These are phyloP conservation scores for Phytophthora melonis DNA, from an alignment of 352 stramenopile species.

Conservation along the genomic window DNA sequence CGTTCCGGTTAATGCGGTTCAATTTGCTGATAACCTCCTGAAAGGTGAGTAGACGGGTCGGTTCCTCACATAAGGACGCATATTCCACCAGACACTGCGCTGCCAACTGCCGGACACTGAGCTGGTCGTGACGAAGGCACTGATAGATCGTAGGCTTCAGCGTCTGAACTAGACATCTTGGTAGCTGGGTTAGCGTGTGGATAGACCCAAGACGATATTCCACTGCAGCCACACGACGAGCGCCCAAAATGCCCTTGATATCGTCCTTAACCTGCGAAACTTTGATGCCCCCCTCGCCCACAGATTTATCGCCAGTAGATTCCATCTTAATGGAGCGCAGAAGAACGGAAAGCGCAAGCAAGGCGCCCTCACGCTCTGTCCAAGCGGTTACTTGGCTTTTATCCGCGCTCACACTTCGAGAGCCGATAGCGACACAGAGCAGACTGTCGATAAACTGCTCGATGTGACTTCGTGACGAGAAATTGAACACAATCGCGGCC, in stretches of 20 bases:
- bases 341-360: conserved; percentile 49
- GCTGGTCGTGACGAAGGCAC: conserved; percentile 63
- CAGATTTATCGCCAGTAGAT: background rate
- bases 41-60: conserved; percentile 63
- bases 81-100: conserved; percentile 59
- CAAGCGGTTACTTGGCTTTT: conserved; percentile 42
- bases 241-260: conserved; percentile 36
- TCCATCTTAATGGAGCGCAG: conserved; percentile 45
- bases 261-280: conserved; percentile 39
- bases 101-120: conserved; percentile 63
- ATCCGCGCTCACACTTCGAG: conserved; percentile 31
- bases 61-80: conserved; percentile 58
- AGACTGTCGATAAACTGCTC: conserved; percentile 57
- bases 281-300: conserved; percentile 19
- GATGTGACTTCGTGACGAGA: conserved; percentile 41
- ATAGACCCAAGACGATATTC: conserved; percentile 44
- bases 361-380: conserved; percentile 60
- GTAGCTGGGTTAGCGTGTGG: conserved; percentile 31
- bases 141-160: conserved; percentile 67
- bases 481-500: conserved; percentile 33
- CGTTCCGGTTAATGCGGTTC: conserved; percentile 58
- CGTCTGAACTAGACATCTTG: conserved; percentile 39
- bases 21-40: conserved; percentile 84
- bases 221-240: background rate
- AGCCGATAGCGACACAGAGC: conserved; percentile 44